Evolutionary conservation across 192 early-diverging fungal genomes (phyloP).

Genomic region (Gaertneriomyces sp.): DNA sequence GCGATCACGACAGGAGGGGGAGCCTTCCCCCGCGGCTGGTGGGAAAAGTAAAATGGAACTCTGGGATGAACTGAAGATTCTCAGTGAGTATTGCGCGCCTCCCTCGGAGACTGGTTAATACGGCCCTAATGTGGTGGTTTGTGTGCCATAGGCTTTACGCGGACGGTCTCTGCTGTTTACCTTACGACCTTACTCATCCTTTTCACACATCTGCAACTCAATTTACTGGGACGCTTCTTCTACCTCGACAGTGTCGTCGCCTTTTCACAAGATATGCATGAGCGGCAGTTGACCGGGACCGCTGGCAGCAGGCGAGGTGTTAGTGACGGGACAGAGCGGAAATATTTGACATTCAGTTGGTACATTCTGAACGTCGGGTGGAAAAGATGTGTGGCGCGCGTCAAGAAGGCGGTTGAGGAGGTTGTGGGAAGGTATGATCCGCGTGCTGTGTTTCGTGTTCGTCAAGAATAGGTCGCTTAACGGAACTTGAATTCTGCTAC

Average conservation of each 20-base stretch:
- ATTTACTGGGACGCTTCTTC: conserved; percentile 84
- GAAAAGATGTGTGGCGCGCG: conserved; percentile 63
- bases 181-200: conserved; percentile 79
- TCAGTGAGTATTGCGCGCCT: conserved; percentile 47
- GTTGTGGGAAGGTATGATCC: conserved; percentile 52
- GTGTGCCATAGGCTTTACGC: conserved; percentile 67
- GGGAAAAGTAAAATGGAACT: conserved; percentile 51
- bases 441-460: neutral
- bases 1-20: conserved; percentile 12
- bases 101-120: neutral
- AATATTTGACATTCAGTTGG: conserved; percentile 88
- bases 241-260: conserved; percentile 55
- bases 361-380: conserved; percentile 88
- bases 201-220: conserved; percentile 83
- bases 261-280: conserved; percentile 17
- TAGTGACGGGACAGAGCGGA: conserved; percentile 62
- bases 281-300: conserved; percentile 8
- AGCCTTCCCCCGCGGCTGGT: neutral
- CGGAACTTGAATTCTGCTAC: neutral
- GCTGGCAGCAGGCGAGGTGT: conserved; percentile 26
- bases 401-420: conserved; percentile 65
- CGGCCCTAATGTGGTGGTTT: neutral
- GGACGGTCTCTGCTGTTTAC: conserved; percentile 82
- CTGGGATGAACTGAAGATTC: conserved; percentile 88
- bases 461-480: neutral